These are phyloP conservation scores for Macroventuria anomochaeta DNA, from an alignment of 2,329 filamentous ascomycete species.

Conservation along the genomic window DNA sequence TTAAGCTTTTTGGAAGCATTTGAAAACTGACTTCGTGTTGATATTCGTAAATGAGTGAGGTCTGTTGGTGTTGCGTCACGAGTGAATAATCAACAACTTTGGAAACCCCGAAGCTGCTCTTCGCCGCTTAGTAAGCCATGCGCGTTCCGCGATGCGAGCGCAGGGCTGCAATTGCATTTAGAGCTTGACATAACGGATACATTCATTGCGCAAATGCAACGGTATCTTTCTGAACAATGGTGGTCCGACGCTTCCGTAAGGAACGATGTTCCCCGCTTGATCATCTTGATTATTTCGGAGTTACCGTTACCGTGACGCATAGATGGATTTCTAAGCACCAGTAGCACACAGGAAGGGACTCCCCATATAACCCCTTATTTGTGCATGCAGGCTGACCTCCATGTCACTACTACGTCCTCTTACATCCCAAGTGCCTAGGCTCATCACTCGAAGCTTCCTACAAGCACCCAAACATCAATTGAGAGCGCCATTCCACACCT, in stretches of 20 bases:
- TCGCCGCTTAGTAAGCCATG: not conserved
- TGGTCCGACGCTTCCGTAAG: not conserved
- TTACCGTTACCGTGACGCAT: conserved; percentile 7
- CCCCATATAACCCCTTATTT: conserved; percentile 36
- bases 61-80: no score
- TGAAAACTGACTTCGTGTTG: no score
- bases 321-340: conserved; percentile 20
- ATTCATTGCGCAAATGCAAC: not conserved
- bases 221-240: not conserved
- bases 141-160: not conserved
- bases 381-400: conserved; percentile 9
- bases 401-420: conserved; percentile 34
- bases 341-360: not conserved
- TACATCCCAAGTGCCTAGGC: conserved; percentile 24
- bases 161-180: not conserved
- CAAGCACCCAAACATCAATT: conserved; percentile 20
- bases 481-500: conserved; percentile 30
- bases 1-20: no score
- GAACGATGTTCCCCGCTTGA: not conserved
- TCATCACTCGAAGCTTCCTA: conserved; percentile 17
- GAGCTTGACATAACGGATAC: not conserved
- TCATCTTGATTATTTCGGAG: conserved; percentile 1
- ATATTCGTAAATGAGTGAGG: no score
- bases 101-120: no score
- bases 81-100: no score